Evolutionary conservation across 208 protist species (phyloP), one percentile per base, ranked within the genome.

Genomic region (Tetramitus jugosus): DNA sequence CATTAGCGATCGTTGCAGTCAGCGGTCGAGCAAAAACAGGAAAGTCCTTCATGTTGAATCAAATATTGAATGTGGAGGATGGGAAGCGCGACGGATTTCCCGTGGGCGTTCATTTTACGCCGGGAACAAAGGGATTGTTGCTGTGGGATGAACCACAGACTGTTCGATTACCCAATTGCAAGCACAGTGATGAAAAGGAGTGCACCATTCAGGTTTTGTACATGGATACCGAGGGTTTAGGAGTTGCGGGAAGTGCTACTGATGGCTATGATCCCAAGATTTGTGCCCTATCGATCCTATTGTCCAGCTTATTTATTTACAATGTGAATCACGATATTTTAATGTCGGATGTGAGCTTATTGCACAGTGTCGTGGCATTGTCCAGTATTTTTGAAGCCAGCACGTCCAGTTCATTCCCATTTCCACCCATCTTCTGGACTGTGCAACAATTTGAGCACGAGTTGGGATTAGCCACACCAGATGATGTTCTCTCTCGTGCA

Each of bases 401-500:
- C 26, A 31, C 29, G 20, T 29, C 20, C n/a, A 7, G 43, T n/a
- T 45, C 7, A 0, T 69, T 69, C 10, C 62, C 62, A 43, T 69
- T 69, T 45, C 62, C 62, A 17, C 31, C 62, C 6, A 39, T 69
- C 17, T 69, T 69, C 10, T 69, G 26, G 26, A 42, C 33, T n/a
- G n/a, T 69, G 39, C 62, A 69, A 69, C 6, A 45, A n/a, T 69
- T 43, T n/a, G 62, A 69, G 29, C 62, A 69, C 10, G 62, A 69
- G 10, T 31, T 62, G 6, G 35, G 20, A 31, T 13, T 37, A 13
- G 14, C n/a, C 35, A 62, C 56, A 8, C 56, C 20, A 8, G 62
- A 69, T 45, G 33, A 31, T 13, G 39, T 31, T 69, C 43, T 69
- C 6, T 10, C 39, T 17, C 29, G 62, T 10, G 39, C 43, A 2